Evolutionary conservation across 129 eudicot species (phyloP).

Genomic region (Helianthus tuberosus): DNA sequence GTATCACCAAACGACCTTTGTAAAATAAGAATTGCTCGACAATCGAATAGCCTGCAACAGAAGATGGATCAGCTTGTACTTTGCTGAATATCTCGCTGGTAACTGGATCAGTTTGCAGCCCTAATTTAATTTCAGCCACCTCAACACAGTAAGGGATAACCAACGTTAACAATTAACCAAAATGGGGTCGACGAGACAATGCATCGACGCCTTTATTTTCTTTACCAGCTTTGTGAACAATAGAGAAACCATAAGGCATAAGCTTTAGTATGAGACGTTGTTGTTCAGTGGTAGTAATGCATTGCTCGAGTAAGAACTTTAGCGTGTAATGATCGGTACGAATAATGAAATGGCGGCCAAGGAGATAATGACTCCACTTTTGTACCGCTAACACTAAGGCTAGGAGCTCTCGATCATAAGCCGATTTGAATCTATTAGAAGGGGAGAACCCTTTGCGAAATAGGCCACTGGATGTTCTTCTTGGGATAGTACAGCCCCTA

Average conservation of each 20-base stretch:
- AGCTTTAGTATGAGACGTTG: not conserved
- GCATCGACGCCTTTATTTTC: constrained; percentile 1
- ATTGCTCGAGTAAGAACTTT: not conserved
- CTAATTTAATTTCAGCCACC: not conserved
- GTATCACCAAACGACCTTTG: too few species aligned
- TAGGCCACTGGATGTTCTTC: not conserved
- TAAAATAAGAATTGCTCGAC: not conserved
- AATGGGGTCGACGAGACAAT: constrained; percentile 2
- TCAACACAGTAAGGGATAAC: not conserved
- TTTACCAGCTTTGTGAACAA: constrained; percentile 1
- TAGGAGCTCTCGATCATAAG: constrained; percentile 10
- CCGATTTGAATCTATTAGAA: not conserved
- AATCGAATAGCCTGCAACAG: not conserved
- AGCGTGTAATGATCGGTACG: too few species aligned
- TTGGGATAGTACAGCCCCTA: too few species aligned
- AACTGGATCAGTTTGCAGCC: not conserved
- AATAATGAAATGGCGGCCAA: too few species aligned
- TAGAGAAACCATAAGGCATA: not conserved
- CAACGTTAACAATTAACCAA: not conserved
- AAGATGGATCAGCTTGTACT: not conserved
- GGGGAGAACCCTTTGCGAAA: constrained; percentile 8
- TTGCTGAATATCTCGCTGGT: not conserved
- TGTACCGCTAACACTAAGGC: constrained; percentile 16
- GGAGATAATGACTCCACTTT: not conserved
- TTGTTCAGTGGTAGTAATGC: not conserved